A percentile compares a stretch with the other conserved stretches of the same genome.
phyloP scores from a whole-genome alignment of 208 protist genomes.

The Trypanosoma scelopori region DNA sequence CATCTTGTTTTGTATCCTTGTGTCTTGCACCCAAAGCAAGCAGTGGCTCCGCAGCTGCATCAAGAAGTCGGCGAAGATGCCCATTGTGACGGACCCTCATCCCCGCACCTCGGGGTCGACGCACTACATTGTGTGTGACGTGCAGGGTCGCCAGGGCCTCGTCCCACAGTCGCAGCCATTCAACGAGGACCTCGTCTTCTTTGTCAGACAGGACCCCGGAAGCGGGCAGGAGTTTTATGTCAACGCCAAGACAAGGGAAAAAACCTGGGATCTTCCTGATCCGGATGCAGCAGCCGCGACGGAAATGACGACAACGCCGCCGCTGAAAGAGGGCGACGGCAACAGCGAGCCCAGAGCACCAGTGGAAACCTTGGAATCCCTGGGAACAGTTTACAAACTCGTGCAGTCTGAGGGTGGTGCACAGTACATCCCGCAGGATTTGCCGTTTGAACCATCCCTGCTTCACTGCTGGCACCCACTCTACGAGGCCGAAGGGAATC shows the following conservation, averaged over 20 bases:
- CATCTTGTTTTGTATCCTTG: too few relatives aligned
- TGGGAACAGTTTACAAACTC: constrained; percentile 15
- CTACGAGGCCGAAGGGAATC: constrained; percentile 2
- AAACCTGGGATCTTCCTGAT: constrained; percentile 27
- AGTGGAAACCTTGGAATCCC: not conserved
- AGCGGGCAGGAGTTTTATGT: constrained; percentile 31
- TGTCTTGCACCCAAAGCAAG: not conserved
- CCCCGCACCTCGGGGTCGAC: constrained; percentile 23
- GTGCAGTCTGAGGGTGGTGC: not conserved
- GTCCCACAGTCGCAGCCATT: constrained; percentile 18
- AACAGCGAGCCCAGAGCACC: not conserved
- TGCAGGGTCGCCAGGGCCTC: constrained; percentile 25
- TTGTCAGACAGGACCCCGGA: constrained; percentile 20
- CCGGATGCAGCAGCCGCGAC: not conserved
- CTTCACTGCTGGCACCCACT: constrained; percentile 25
- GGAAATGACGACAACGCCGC: not conserved
- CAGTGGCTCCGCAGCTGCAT: not conserved
- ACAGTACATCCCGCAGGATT: constrained; percentile 14
- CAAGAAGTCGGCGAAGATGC: constrained; percentile 6
- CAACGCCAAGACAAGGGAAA: constrained; percentile 18
- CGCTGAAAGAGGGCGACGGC: not conserved
- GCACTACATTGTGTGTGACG: constrained; percentile 23
- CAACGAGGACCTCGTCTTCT: constrained; percentile 17
- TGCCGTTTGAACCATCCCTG: constrained; percentile 12
- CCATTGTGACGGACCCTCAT: constrained; percentile 9